These are phyloP conservation scores for Coprinopsis strossmayeri DNA, from an alignment of 768 basidiomycete genomes.

Conservation along the genomic window DNA sequence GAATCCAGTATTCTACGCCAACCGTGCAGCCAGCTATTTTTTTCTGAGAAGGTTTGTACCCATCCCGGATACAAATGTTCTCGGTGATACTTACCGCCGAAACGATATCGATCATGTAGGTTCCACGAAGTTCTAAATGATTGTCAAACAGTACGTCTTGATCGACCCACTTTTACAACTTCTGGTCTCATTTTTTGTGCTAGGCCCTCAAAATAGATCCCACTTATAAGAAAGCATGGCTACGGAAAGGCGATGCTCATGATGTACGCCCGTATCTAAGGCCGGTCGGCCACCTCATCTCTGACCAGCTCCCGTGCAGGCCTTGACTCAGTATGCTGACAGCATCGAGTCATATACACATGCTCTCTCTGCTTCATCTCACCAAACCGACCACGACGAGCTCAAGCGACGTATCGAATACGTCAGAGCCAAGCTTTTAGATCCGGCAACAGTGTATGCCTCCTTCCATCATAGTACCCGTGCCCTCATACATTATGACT, in stretches of 20 bases:
- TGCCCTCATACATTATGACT: too few species aligned
- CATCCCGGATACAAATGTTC: neutral
- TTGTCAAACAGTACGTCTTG: neutral
- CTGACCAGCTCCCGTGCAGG: conserved; percentile 10
- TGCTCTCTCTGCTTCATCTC: conserved; percentile 6
- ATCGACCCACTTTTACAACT: neutral
- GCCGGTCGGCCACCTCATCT: neutral
- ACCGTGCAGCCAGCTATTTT: conserved; percentile 28
- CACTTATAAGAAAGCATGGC: conserved; percentile 14
- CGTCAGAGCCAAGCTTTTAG: conserved; percentile 14
- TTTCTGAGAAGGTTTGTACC: conserved; percentile 19
- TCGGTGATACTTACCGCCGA: neutral
- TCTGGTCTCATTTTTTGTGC: neutral
- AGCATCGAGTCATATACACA: conserved; percentile 17
- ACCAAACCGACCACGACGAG: neutral
- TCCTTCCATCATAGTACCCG: neutral
- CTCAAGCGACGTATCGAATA: conserved; percentile 9
- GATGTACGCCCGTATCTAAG: conserved; percentile 6
- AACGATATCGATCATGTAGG: neutral
- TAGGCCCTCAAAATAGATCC: conserved; percentile 11
- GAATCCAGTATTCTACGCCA: conserved; percentile 30
- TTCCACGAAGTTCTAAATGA: conserved; percentile 7
- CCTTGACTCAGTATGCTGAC: conserved; percentile 13
- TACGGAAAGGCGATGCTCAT: conserved; percentile 13
- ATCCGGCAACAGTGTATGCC: conserved; percentile 13